Conservation (phyloP, 352 stramenopile species). For the Globisporangium canariense region DNA sequence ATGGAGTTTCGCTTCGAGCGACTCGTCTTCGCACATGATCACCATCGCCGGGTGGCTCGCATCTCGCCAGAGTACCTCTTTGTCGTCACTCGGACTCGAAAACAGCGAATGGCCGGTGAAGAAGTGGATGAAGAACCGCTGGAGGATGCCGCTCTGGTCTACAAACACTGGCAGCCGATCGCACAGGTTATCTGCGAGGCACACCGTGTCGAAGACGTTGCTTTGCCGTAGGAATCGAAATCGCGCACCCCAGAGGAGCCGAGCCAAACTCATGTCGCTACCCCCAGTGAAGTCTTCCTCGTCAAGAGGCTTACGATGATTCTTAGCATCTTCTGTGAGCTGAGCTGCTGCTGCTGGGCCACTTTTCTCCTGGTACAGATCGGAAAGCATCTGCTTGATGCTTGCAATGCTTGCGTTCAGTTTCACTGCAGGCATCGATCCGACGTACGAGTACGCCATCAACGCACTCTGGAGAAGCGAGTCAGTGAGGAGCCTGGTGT, state of each 20-base stretch:
- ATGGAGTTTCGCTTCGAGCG: conserved; percentile 22
- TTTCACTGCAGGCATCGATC: not conserved
- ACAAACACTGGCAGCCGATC: conserved; percentile 45
- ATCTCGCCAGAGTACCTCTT: conserved; percentile 12
- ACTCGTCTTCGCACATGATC: conserved; percentile 28
- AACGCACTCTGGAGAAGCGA: conserved; percentile 9
- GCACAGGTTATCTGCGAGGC: conserved; percentile 25
- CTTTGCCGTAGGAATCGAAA: conserved; percentile 35
- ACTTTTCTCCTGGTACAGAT: not conserved
- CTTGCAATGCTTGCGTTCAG: not conserved
- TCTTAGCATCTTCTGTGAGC: not conserved
- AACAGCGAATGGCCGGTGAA: conserved; percentile 45
- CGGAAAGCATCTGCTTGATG: conserved; percentile 6
- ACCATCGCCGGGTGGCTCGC: conserved; percentile 25
- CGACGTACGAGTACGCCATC: conserved; percentile 18
- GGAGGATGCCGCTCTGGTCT: conserved; percentile 34
- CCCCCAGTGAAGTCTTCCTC: not conserved
- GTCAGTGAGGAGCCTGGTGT: not conserved
- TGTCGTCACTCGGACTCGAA: conserved; percentile 19
- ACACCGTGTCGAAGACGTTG: conserved; percentile 16
- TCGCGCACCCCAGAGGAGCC: conserved; percentile 31
- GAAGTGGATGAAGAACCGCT: conserved; percentile 43
- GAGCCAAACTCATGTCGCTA: not conserved
- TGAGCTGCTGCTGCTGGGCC: not conserved
- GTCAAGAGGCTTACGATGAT: not conserved